Evolutionary conservation across 2,329 filamentous ascomycete species (phyloP).

Genomic region (Microdochium nivale): DNA sequence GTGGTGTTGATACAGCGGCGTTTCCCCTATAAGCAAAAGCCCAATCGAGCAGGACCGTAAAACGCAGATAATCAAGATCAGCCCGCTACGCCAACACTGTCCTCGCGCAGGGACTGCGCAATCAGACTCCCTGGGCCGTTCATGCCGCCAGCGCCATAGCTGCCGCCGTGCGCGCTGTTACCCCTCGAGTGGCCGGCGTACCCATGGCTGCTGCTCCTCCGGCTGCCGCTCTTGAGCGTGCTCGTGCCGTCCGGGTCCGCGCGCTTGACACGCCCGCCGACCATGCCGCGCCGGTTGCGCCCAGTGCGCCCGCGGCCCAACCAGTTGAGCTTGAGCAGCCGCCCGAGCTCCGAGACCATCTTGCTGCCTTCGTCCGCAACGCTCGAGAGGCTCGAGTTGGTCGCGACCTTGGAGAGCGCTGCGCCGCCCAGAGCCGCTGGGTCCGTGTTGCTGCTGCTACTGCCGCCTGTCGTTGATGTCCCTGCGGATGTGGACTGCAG

Average conservation of each 20-base stretch:
- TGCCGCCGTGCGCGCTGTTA: background rate
- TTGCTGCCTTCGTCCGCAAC: slow-evolving; percentile 66
- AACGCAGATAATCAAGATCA: background rate
- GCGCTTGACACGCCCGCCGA: slow-evolving; percentile 54
- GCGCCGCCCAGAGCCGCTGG: slow-evolving; percentile 12
- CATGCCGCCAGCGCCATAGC: slow-evolving; percentile 21
- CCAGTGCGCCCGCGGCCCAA: slow-evolving; percentile 83
- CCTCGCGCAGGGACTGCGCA: slow-evolving; percentile 4
- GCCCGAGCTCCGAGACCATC: slow-evolving; percentile 75
- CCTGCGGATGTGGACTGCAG: background rate
- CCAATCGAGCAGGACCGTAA: too few species aligned
- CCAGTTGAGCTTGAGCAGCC: slow-evolving; percentile 94
- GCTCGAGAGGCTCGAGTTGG: slow-evolving; percentile 1
- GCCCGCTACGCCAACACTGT: slow-evolving; percentile 1
- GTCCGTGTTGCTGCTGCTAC: slow-evolving; percentile 9
- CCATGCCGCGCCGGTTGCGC: slow-evolving; percentile 80
- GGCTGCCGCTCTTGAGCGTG: background rate
- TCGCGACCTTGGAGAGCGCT: slow-evolving; percentile 15
- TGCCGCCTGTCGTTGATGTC: background rate
- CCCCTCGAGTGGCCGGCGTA: background rate
- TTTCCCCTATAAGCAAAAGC: too few species aligned
- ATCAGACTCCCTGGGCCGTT: slow-evolving; percentile 26
- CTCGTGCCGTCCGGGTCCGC: slow-evolving; percentile 18
- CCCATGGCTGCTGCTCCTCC: background rate
- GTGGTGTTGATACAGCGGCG: background rate